A percentile compares a stretch with the other conserved stretches of the same genome.
Conservation (phyloP, 345 rosid genomes). For the Barbarea vulgaris region DNA sequence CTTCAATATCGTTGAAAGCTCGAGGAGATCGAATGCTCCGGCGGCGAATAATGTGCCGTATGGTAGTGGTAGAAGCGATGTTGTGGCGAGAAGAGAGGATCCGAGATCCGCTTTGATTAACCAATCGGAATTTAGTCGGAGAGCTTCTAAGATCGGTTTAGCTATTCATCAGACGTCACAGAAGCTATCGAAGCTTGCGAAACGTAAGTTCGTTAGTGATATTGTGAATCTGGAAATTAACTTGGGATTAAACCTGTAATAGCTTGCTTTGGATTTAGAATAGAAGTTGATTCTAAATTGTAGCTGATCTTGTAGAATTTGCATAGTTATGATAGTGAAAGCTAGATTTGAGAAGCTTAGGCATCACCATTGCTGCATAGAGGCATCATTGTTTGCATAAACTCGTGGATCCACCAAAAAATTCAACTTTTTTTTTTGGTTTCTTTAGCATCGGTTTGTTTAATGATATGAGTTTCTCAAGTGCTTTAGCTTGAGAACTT, state of each 20-base stretch:
- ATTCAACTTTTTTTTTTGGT: neutral
- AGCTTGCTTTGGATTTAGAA: constrained; percentile 13
- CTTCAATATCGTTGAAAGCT: constrained; percentile 53
- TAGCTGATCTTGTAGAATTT: neutral
- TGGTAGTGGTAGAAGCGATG: constrained; percentile 27
- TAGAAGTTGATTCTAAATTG: neutral
- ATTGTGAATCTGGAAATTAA: constrained; percentile 29
- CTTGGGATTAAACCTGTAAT: neutral
- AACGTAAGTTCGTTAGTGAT: constrained; percentile 51
- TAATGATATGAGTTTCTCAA: neutral
- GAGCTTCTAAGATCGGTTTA: constrained; percentile 61
- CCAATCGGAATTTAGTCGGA: constrained; percentile 66
- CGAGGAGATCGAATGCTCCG: constrained; percentile 51
- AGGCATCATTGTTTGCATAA: constrained; percentile 1
- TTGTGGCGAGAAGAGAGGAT: constrained; percentile 43
- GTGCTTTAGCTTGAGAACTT: neutral
- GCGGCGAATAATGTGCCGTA: constrained; percentile 41
- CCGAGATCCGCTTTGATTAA: constrained; percentile 52
- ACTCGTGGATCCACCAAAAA: neutral
- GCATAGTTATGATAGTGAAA: neutral
- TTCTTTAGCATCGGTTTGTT: neutral
- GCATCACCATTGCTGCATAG: neutral
- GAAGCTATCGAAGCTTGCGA: constrained; percentile 76
- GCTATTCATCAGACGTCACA: constrained; percentile 83
- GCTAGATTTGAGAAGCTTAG: constrained; percentile 4